Evolutionary conservation across 208 protist species (phyloP), one percentile per base, ranked within the genome.

Genomic region (Leishmania tarentolae): DNA sequence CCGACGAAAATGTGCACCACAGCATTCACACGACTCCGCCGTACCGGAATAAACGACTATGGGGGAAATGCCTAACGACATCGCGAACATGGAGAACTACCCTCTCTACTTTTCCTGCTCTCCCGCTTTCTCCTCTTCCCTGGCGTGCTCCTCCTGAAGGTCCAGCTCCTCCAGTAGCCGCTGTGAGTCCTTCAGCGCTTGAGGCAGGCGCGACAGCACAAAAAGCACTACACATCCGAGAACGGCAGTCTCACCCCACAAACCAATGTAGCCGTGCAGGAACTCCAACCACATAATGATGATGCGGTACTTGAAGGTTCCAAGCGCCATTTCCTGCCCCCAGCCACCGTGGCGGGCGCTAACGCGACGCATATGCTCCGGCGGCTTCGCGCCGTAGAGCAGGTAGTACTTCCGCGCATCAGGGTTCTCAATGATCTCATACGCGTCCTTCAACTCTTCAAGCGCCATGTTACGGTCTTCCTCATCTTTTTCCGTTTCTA

Each of bases 391-490:
- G 28, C 94, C 95, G 80, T 98, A 98, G 28, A 98, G 86, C 59
- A 97, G 86, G 86, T 98, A 98, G 86, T 96, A 98, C 83, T 93
- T 94, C 61, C 91, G 82, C 6, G 92, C 92, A 42, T 98, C 94
- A 52, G 92, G 86, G 78, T 95, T 88, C 28, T 93, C 85, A 63
- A 97, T 86, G 83, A 96, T 96, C 46, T 97, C 94, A 81, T 96
- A 96, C 59, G 94, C 94, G 75, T 96, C 92, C 79, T 92, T 92
- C 21, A 97, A 79, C 75, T 97, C 94, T 82, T 95, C 91, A 11
- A 97, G 84, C 31, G 87, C 90, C 91, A 97, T 97, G 71, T 84
- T 85, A 65, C 92, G 86, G 70, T 94, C 92, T 80, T 96, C 91
- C 75, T 91, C 88, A 80, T 96, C 83, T 76, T 88, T 83, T 72